Percentiles rank a stretch among this genome's conserved stretches.
phyloP scores from a whole-genome alignment of 2,329 filamentous ascomycete genomes.

The Passalora sequoiae region DNA sequence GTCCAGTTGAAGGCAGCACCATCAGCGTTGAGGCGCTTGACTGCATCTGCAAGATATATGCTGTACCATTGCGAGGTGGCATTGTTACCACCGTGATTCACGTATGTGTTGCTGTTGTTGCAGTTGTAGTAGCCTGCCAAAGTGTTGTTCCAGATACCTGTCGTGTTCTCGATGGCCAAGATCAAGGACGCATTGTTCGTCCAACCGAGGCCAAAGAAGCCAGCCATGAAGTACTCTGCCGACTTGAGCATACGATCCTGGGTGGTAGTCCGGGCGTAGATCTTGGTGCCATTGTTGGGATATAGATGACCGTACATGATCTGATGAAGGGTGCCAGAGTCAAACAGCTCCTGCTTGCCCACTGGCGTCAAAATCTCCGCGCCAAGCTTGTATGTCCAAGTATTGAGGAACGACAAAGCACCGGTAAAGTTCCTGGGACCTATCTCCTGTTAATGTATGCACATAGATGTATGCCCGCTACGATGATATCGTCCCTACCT shows the following conservation, averaged over 20 bases:
- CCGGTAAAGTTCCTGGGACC: conserved; percentile 50
- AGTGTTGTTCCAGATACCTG: conserved; percentile 56
- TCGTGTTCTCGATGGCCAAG: conserved; percentile 59
- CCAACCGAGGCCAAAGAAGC: conserved; percentile 74
- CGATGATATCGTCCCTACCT: neutral
- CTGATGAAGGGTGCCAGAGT: conserved; percentile 61
- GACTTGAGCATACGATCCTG: conserved; percentile 73
- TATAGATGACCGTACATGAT: conserved; percentile 69
- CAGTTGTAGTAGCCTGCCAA: conserved; percentile 64
- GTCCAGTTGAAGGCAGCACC: conserved; percentile 54
- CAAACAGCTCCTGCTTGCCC: conserved; percentile 58
- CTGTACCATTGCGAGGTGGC: conserved; percentile 57
- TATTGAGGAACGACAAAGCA: conserved; percentile 59
- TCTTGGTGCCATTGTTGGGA: conserved; percentile 62
- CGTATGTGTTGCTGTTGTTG: conserved; percentile 52
- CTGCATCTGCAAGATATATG: conserved; percentile 62
- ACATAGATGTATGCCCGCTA: neutral
- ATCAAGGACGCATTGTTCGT: conserved; percentile 48
- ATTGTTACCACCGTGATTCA: conserved; percentile 48
- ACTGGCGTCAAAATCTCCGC: conserved; percentile 66
- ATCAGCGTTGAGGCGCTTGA: conserved; percentile 51
- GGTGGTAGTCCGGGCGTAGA: conserved; percentile 68
- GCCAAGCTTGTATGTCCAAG: conserved; percentile 65
- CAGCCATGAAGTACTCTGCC: conserved; percentile 72
- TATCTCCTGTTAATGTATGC: neutral